Percentiles rank a stretch among this genome's conserved stretches.
phyloP scores from a whole-genome alignment of 768 basidiomycete species.

The Russula griseocarnosa region DNA sequence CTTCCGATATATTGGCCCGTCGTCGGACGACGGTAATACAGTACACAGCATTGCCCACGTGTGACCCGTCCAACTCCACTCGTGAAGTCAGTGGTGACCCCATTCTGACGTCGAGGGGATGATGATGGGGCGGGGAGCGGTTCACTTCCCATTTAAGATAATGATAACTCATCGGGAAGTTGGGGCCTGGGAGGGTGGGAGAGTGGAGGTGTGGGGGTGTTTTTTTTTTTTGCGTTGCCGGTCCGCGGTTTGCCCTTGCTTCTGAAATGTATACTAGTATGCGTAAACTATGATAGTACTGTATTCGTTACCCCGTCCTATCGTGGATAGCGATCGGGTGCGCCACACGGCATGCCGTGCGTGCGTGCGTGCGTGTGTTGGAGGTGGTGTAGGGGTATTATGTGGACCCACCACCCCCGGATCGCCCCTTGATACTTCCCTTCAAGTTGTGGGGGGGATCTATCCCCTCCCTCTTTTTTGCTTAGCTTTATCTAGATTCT shows the following conservation, averaged over 20 bases:
- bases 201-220: too few relatives aligned
- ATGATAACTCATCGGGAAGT: too few relatives aligned
- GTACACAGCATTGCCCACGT: neutral
- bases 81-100: neutral
- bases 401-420: conserved; percentile 1
- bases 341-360: neutral
- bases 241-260: neutral
- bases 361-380: neutral
- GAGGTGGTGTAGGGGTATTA: neutral
- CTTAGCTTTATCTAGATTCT: conserved; percentile 14
- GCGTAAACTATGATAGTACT: neutral
- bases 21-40: too few relatives aligned
- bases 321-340: neutral
- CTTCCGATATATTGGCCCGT: neutral
- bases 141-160: too few relatives aligned
- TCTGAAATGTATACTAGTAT: neutral
- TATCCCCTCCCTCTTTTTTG: conserved; percentile 3
- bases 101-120: neutral
- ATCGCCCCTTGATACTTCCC: neutral
- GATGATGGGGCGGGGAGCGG: too few relatives aligned
- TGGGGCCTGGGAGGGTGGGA: neutral
- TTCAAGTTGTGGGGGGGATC: neutral
- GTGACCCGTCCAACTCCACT: neutral
- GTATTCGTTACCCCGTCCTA: neutral
- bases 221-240: too few relatives aligned